Evolutionary conservation across 2,329 filamentous ascomycete species (phyloP).

Genomic region (Fusarium anthophilum): DNA sequence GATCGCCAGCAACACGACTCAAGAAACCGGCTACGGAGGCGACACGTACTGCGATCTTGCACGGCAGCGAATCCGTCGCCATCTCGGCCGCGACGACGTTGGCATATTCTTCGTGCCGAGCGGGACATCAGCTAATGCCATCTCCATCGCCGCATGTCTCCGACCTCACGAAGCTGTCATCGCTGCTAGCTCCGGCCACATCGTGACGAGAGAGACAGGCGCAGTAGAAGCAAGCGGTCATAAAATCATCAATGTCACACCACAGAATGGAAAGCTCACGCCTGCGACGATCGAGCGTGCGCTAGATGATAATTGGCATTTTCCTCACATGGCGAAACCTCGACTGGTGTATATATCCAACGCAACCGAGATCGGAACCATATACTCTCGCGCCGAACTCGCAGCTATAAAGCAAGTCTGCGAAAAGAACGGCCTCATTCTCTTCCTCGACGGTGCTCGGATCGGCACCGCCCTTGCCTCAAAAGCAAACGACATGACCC

Average conservation of each 20-base stretch:
- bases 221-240: conserved; percentile 62
- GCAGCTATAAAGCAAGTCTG: conserved; percentile 54
- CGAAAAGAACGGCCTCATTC: conserved; percentile 51
- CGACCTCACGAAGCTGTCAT: conserved; percentile 61
- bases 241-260: conserved; percentile 60
- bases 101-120: conserved; percentile 62
- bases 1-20: conserved; percentile 54
- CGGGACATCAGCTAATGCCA: conserved; percentile 61
- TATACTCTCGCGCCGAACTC: conserved; percentile 57
- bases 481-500: conserved; percentile 53
- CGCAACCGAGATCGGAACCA: conserved; percentile 60
- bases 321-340: conserved; percentile 61
- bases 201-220: conserved; percentile 59
- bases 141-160: conserved; percentile 61
- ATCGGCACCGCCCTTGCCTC: conserved; percentile 56
- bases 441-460: conserved; percentile 60
- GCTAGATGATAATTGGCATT: conserved; percentile 59
- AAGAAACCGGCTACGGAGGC: conserved; percentile 58
- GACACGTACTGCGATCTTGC: conserved; percentile 56
- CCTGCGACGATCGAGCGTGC: conserved; percentile 53
- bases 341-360: conserved; percentile 63
- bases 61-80: conserved; percentile 51
- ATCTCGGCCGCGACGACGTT: conserved; percentile 51
- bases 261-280: conserved; percentile 58
- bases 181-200: conserved; percentile 60